Base-by-base conservation (phyloP, 2,329 filamentous ascomycete genomes). In the Cladobotryum mycophilum region DNA sequence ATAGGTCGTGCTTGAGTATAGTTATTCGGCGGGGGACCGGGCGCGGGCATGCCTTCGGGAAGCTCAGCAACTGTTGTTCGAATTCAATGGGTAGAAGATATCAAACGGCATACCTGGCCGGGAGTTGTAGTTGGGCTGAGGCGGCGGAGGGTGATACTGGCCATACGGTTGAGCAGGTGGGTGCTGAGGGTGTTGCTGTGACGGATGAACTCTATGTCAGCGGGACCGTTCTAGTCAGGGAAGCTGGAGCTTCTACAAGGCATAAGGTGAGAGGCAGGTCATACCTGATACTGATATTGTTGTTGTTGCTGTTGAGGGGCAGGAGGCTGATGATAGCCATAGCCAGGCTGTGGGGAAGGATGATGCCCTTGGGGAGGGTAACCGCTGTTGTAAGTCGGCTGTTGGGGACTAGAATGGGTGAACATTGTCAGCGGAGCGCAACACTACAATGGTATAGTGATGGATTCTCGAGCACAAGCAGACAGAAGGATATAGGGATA, bases 341-440 rank as follows among this genome's bases (percentile, higher is more conserved):
- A 75, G 47, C 71, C 72, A 11, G 68, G 67, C 59, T 80, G 78
- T 42, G 72, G 75, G 41, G 74, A 74, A 35, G 75, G 74, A 25
- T 75, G 76, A 46, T 65, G 66, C 25, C 64, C 65, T 51, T 68
- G 71, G 44, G 74, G 70, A 49, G 73, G 71, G 61, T 79, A 78
- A 52, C 69, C 69, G 60, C 68, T 15, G 33, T 12, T 69, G 56
- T 80, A 82, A 48, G 62, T 64, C 44, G 71, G 73, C 51, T 73
- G 71, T 18, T 69, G 69, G 49, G 60, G 48, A 33, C 51, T 53
- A n/a, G 34, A 22, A 20, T 11, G n/a, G 37, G 37, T 2, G 14
- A 17, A 40, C 14, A 40, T 15, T n/a, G 14, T 40, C 14, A 40
- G 37, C 37, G 37, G 17, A 40, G 37, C 8, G 11, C 17, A n/a